Conservation (phyloP, 2,329 filamentous ascomycete species). For the Pyricularia sp. region DNA sequence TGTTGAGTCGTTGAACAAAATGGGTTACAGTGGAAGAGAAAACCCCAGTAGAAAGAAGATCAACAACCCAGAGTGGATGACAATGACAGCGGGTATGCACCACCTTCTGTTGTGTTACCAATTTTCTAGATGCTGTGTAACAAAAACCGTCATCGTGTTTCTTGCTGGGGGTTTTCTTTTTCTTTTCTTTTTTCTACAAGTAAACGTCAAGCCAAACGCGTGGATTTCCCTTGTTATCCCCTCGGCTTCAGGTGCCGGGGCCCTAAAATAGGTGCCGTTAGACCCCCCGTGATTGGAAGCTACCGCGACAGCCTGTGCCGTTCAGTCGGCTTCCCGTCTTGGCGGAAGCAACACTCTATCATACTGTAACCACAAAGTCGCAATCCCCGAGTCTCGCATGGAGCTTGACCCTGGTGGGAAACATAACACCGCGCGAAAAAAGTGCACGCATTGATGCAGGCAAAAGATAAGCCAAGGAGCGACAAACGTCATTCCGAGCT, state of each 20-base stretch:
- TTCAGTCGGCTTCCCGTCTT: not conserved
- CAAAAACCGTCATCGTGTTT: not conserved
- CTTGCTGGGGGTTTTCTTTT: too few relatives aligned
- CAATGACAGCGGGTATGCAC: not conserved
- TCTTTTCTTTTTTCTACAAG: too few relatives aligned
- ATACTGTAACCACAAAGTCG: not conserved
- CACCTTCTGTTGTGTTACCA: not conserved
- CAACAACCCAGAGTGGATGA: too few relatives aligned
- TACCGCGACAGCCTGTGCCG: not conserved
- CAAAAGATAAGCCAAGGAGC: not conserved
- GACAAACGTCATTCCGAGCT: not conserved
- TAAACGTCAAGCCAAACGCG: not conserved
- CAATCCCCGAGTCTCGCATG: not conserved
- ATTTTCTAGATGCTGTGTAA: not conserved
- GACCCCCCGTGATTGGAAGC: too few relatives aligned
- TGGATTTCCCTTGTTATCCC: not conserved
- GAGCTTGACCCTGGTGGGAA: not conserved
- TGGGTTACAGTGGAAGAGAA: too few relatives aligned
- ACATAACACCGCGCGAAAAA: not conserved
- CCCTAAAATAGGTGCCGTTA: not conserved
- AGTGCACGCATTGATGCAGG: not conserved
- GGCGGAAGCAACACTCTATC: not conserved
- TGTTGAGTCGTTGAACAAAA: too few relatives aligned
- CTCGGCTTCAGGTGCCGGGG: not conserved
- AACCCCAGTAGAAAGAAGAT: too few relatives aligned